Evolutionary conservation across 305 asterid genomes (phyloP), one percentile per base, ranked within the genome.

Genomic region (Fraxinus platypoda): DNA sequence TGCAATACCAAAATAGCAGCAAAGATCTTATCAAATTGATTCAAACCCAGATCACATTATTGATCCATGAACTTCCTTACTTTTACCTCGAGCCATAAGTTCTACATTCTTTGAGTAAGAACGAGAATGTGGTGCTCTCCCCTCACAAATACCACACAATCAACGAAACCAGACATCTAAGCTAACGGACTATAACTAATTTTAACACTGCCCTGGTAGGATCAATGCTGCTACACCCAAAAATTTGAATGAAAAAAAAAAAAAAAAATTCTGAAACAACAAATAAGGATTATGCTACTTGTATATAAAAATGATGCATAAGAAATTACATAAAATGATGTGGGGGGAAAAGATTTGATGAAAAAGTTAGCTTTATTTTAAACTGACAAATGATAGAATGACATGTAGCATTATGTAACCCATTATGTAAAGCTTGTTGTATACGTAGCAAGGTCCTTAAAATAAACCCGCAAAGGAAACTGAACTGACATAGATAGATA

Each of bases 51-150:
- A 54, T 8, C 83, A 66, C n/a, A 86, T 74, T 0, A 57, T 28
- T 13, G 87, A 78, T 37, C 81, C 81, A 35, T 81, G 88, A 86
- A 86, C 49, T 81, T 86, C 88, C 86, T 38, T 33, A 54, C 81
- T 77, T 80, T 83, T 83, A 35, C 15, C 19, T 37, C 73, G 26
- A 52, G 74, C 81, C 73, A 75, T 35, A 7, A 25, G 1, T 33
- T 8, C 37, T 19, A 68, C 88, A 83, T 4, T 81, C 86, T 78
- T 74, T 81, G 70, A 86, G 88, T 41, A 83, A 43, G 38, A 49
- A 52, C 59, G 0, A 17, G 64, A 17, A 52, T 17, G 23, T 52
- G 64, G 64, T 17, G 64, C 23, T 41, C 52, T 41, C 23, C 64
- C 25, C 9, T 54, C 64, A 54, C 25, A n/a, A 6, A 54, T n/a